Base-by-base conservation (phyloP, 1,284 basidiomycete genomes). In the Athelia psychrophila region DNA sequence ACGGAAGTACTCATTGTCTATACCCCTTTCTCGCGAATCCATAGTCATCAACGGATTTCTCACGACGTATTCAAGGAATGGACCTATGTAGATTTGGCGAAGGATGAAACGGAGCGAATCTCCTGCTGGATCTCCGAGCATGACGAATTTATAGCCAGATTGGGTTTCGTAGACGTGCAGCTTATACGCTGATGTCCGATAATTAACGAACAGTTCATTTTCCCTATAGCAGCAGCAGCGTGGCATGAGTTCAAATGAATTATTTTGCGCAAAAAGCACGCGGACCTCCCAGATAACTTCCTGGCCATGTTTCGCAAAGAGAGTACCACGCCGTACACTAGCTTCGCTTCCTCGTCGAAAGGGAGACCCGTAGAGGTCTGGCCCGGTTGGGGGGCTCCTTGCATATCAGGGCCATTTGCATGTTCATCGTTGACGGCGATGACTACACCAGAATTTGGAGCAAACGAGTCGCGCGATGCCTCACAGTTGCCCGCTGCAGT, bases 271-370 rank as follows among this genome's bases (percentile, higher is more conserved):
- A 45, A 23, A 50, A 52, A 23, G 36, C 38, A 33, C 12, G 70
- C 74, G 63, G 63, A 93, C 93, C 84, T 81, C 60, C 88, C 88
- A 18, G 93, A 91, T 13, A 99, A 70, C 71, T 97, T 98, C 75
- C 89, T 95, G 64, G 95, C 79, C 93, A 99, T 95, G 68, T 95
- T 96, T 51, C 94, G 75, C 58, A 99, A 68, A 6, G 93, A 96
- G 50, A 98, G 77, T 18, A 99, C 81, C 44, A 99, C 91, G 54
- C 97, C 97, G 65, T 98, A 99, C 0, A 99, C 95, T 50, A 99
- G 81, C 69, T 99, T 99, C 2, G 91, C 88, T 70, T 99, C 95
- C 70, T 99, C 96, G 64, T 99, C 95, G 59, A 99, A 98, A 3
- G 95, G 79, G 22, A 98, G 74, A 12, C 80, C 78, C n/a, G 78